Evolutionary conservation across 345 rosid genomes (phyloP).

Genomic region (Salix brachista): DNA sequence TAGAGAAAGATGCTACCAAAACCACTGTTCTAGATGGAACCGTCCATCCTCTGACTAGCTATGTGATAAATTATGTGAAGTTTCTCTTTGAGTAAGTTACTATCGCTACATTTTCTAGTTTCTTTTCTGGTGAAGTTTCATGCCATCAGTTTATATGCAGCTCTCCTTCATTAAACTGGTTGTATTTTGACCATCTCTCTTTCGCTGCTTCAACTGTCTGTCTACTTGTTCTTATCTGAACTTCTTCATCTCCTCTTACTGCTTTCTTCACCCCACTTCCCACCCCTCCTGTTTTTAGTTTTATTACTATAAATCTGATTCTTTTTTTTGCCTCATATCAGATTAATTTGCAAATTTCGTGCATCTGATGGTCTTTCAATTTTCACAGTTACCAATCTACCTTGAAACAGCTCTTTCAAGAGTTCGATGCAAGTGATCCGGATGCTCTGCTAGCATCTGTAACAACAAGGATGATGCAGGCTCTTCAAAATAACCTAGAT

Average conservation of each 20-base stretch:
- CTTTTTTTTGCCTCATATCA: background rate
- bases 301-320: too few relatives aligned
- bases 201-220: too few relatives aligned
- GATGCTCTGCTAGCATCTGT: slow-evolving; percentile 57
- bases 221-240: too few relatives aligned
- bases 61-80: slow-evolving; percentile 90
- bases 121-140: background rate
- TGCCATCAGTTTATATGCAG: background rate
- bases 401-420: slow-evolving; percentile 77
- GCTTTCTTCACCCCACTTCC: too few relatives aligned
- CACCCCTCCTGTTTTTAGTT: too few relatives aligned
- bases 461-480: slow-evolving; percentile 84
- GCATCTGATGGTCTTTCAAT: slow-evolving; percentile 20
- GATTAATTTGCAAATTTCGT: background rate
- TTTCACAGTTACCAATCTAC: slow-evolving; percentile 71
- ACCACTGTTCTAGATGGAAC: slow-evolving; percentile 97
- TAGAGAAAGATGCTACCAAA: slow-evolving; percentile 94
- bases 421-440: slow-evolving; percentile 56
- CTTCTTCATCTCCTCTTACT: too few relatives aligned
- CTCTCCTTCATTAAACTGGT: too few relatives aligned
- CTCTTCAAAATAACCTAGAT: slow-evolving; percentile 81
- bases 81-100: slow-evolving; percentile 84
- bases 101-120: background rate
- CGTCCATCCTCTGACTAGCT: slow-evolving; percentile 96
- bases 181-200: too few relatives aligned